phyloP scores from a whole-genome alignment of 306 rosid genomes.

The Glycine tomentella region DNA sequence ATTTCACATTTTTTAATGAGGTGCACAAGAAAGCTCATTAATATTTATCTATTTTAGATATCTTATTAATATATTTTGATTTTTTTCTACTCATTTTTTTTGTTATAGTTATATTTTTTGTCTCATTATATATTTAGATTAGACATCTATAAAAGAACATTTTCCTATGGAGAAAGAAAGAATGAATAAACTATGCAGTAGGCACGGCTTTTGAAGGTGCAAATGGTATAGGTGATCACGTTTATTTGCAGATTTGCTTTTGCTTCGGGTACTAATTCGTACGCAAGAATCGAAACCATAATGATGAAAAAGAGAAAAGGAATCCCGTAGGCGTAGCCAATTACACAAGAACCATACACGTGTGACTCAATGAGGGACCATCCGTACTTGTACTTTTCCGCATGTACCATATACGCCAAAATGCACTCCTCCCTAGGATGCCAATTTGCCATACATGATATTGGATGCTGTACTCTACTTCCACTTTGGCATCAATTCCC shows the following conservation, averaged over 20 bases:
- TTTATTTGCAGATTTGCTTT: background rate
- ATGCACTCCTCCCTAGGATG: background rate
- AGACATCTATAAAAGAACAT: too few species aligned
- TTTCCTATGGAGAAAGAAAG: too few species aligned
- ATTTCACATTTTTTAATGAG: too few species aligned
- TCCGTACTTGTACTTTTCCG: conserved; percentile 47
- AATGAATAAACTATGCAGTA: too few species aligned
- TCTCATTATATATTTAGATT: too few species aligned
- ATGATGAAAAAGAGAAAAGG: background rate
- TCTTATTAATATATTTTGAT: too few species aligned
- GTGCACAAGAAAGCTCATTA: too few species aligned
- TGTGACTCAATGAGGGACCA: background rate
- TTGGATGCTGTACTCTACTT: too few species aligned
- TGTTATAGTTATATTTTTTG: too few species aligned
- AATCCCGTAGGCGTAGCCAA: background rate
- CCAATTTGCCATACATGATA: background rate
- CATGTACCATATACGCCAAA: conserved; percentile 1
- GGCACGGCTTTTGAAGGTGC: conserved; percentile 21
- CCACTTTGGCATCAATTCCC: too few species aligned
- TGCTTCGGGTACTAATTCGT: conserved; percentile 27
- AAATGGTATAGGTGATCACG: background rate
- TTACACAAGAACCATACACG: conserved; percentile 21
- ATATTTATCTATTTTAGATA: too few species aligned
- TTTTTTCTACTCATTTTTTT: too few species aligned
- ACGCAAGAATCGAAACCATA: conserved; percentile 14